phyloP scores from a whole-genome alignment of 345 rosid genomes.

The Abelmoschus esculentus region DNA sequence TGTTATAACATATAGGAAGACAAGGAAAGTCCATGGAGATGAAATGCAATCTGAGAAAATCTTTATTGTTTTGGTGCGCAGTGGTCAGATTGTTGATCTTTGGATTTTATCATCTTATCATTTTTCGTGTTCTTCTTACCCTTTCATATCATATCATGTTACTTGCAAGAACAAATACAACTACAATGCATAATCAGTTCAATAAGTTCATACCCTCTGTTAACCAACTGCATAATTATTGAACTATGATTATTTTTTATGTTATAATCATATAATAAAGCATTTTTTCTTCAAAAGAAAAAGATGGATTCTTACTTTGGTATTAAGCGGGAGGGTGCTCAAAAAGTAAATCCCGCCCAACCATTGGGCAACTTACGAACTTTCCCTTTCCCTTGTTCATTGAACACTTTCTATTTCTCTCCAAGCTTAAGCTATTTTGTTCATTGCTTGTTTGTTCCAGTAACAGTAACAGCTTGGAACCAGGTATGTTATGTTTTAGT shows the following conservation, averaged over 20 bases:
- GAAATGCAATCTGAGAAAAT: background rate
- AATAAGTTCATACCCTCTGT: too few species aligned
- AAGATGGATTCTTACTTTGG: background rate
- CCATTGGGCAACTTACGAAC: background rate
- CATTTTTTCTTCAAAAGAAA: background rate
- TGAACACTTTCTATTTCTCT: background rate
- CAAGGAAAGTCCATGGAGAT: background rate
- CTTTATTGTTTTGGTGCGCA: conserved; percentile 1
- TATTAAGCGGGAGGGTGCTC: background rate
- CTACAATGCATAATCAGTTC: too few species aligned
- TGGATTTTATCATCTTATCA: background rate
- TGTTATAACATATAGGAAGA: background rate
- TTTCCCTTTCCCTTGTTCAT: background rate
- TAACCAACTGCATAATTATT: too few species aligned
- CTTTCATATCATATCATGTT: background rate
- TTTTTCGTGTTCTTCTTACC: background rate
- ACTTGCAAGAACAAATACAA: too few species aligned
- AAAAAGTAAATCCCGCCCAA: conserved; percentile 5
- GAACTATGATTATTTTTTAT: too few species aligned
- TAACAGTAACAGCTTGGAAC: background rate
- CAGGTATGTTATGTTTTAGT: background rate
- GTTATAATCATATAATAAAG: too few species aligned
- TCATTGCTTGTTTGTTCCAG: background rate
- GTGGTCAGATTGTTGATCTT: background rate
- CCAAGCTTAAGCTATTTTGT: background rate